A percentile compares a stretch with the other conserved stretches of the same genome.
phyloP scores from a whole-genome alignment of 2,329 filamentous ascomycete genomes.

The Domatiomyces globalis region DNA sequence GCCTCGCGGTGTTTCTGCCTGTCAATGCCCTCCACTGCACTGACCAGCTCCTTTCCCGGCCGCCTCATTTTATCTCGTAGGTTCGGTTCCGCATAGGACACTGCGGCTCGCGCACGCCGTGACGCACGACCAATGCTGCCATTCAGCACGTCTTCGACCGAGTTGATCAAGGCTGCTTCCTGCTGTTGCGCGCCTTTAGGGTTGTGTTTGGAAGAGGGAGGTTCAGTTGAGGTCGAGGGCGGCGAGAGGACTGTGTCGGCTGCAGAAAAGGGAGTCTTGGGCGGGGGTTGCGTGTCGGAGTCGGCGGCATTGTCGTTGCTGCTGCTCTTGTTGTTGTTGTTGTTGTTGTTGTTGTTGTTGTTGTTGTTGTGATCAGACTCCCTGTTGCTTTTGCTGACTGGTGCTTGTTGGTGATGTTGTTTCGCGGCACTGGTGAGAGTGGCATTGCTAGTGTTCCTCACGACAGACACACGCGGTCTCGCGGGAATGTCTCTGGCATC shows the following conservation, averaged over 20 bases:
- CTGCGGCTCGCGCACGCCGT: constrained; percentile 50
- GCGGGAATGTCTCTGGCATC: neutral
- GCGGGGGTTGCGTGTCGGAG: neutral
- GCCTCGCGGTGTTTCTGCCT: constrained; percentile 33
- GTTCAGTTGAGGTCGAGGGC: constrained; percentile 11
- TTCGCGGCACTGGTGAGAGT: neutral
- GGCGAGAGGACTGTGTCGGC: constrained; percentile 13
- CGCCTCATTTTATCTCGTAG: constrained; percentile 71
- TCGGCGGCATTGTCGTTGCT: neutral
- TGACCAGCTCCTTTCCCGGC: constrained; percentile 60
- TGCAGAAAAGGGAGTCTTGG: constrained; percentile 15
- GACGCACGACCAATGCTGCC: constrained; percentile 47
- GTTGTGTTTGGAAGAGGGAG: constrained; percentile 8
- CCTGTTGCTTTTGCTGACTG: neutral
- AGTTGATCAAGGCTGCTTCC: constrained; percentile 15
- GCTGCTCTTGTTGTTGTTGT: too few species aligned
- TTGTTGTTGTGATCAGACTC: neutral
- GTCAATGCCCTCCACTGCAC: constrained; percentile 51
- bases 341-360: too few species aligned
- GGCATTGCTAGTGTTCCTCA: neutral
- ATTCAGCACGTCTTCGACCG: constrained; percentile 20
- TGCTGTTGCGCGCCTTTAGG: constrained; percentile 1
- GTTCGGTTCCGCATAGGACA: constrained; percentile 74
- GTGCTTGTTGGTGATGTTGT: neutral
- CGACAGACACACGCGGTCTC: neutral